Base-by-base conservation (phyloP, 805 yeast species). In the Ogataea nitratoaversa region DNA sequence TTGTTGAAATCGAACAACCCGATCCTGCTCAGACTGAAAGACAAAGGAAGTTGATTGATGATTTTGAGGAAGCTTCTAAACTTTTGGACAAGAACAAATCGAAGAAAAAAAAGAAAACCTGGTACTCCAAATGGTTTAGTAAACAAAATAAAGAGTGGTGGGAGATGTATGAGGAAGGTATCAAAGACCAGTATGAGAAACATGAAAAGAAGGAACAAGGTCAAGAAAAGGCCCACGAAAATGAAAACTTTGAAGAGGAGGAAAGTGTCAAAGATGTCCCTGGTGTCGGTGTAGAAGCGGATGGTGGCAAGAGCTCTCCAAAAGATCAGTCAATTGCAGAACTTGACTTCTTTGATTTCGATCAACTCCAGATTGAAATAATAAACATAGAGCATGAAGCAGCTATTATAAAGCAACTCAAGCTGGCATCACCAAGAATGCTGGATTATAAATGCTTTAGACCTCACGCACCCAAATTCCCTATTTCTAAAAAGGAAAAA, bases 1-100 rank as follows among this genome's bases (percentile, higher is more conserved):
- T 93, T 57, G 82, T 85, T 16, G 99, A 93, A 62, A 90, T 93
- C 50, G 97, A 90, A 59, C 97, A 91, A 56, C 95, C 96, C 0
- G 96, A 91, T 60, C 87, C 95, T 2, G 95, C 87, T 50, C 79
- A 82, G 53, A 74, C 78, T 19, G 89, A 89, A 49, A 78, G 91
- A 49, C 95, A 89, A 55, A 71, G 96, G 44, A 79, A 86, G 55
- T 68, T 93, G 53, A 73, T 93, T 11, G 69, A 71, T 42, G 99
- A 93, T 58, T 84, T 91, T 52, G 96, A 88, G 49, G 87, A 84
- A 48, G 95, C 95, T 1, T 74, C 86, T 40, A 50, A 48, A 36
- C 46, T 39, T 17, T 17, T 41, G 19, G 79, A 77, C 39, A 68
- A 79, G 70, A 72, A 71, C 37, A 49, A 60, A 40, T 78, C 72